Base-by-base conservation (phyloP, 1,284 basidiomycete species). In the Leccinum colubrinum region DNA sequence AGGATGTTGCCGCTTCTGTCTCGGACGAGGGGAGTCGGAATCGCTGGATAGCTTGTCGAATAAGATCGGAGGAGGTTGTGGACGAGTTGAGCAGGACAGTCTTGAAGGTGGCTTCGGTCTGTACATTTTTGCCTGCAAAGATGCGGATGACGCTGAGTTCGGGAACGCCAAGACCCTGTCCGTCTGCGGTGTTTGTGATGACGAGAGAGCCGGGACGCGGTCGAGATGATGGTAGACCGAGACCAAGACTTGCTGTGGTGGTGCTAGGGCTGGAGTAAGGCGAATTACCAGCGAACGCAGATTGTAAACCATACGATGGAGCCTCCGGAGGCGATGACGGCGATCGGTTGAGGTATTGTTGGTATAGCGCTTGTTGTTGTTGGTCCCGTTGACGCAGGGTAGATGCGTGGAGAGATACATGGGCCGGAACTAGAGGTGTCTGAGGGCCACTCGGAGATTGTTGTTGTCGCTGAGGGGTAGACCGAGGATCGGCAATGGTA, bases 21-120 rank as follows among this genome's bases (percentile, higher is more conserved):
- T 84, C 82, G 62, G 86, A 84, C 0, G 83, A 80, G 0, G 87
- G 85, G 4, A 97, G 78, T 33, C 91, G 82, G 84, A 99, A 98
- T 4, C 97, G 87, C 76, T 98, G 96, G 65, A 96, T 88, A 4
- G 96, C 92, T 78, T 99, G 96, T 55, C 86, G 84, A 55, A 98
- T 85, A 27, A 99, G 86, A 61, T 98, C 96, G 0, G 81, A 77
- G 0, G 93, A 86, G 0, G 89, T 91, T 0, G 95, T 98, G 4
- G 87, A 88, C 7, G 91, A 81, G 71, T 96, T 98, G 64, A 98
- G 84, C 20, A 98, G 78, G 1, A 97, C 97, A 1, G 97, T 98
- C 80, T 98, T 98, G 84, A 98, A 99, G 1, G 95, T 97, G 3
- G 95, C 93, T 67, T 98, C 95, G 1, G 93, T 94, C 71, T 95